Evolutionary conservation across 352 stramenopile species (phyloP).

Genomic region (Pythium utonaiense): DNA sequence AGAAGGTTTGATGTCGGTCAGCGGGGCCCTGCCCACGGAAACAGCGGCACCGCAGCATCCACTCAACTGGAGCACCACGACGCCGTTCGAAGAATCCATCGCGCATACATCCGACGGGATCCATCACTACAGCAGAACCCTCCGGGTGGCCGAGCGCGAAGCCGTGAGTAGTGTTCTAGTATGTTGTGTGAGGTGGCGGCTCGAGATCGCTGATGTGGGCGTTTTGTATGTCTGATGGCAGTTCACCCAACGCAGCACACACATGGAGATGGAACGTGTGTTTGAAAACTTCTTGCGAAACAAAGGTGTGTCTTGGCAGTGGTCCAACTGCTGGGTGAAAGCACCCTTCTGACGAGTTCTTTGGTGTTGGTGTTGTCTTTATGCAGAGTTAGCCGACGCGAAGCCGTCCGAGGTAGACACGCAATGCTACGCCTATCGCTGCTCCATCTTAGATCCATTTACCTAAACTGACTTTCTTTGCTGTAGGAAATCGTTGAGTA

Average conservation of each 20-base stretch:
- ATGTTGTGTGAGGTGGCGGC: no score
- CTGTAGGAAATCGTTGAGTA: slow-evolving; percentile 68
- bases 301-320: slow-evolving; percentile 26
- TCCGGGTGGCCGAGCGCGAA: neutral
- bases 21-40: neutral
- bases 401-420: slow-evolving; percentile 64
- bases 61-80: slow-evolving; percentile 9
- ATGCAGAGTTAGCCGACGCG: slow-evolving; percentile 33
- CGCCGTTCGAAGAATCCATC: slow-evolving; percentile 49
- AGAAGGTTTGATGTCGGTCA: neutral
- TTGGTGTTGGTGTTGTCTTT: neutral
- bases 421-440: no score
- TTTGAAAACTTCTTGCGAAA: slow-evolving; percentile 45
- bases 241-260: slow-evolving; percentile 13
- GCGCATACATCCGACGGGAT: slow-evolving; percentile 18
- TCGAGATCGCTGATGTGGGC: no score
- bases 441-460: no score
- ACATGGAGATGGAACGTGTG: slow-evolving; percentile 27
- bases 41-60: neutral
- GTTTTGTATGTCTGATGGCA: no score
- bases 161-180: neutral
- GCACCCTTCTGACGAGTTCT: no score
- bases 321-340: neutral
- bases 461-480: no score
- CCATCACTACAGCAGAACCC: neutral